A percentile compares a stretch with the other conserved stretches of the same genome.
These are phyloP conservation scores for Solanum appendiculatum DNA, from an alignment of 257 asterid genomes.

Conservation along the genomic window DNA sequence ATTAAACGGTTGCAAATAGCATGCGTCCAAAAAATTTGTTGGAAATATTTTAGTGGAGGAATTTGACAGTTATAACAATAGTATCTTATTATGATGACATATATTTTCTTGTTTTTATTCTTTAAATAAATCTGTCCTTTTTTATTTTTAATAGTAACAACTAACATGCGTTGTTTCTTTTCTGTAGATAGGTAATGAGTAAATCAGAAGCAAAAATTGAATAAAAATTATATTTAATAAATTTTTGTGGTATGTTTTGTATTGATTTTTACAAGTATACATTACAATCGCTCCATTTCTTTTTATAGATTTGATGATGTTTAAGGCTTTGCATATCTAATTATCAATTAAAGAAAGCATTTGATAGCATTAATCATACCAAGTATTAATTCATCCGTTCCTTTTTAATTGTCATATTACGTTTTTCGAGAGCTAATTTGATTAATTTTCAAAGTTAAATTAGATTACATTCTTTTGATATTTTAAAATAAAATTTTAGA, in stretches of 20 bases:
- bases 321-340: background rate
- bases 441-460: too few relatives aligned
- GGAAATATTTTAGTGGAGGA: background rate
- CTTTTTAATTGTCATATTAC: rapidly evolving
- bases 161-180: background rate
- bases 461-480: too few relatives aligned
- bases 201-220: background rate
- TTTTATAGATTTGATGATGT: background rate
- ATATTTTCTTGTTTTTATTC: background rate
- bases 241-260: background rate
- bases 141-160: background rate
- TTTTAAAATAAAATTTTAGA: too few relatives aligned
- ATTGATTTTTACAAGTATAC: background rate
- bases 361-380: background rate
- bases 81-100: background rate
- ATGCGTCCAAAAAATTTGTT: background rate
- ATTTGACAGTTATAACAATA: background rate
- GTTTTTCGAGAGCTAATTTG: rapidly evolving
- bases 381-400: too few relatives aligned
- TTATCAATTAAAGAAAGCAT: background rate
- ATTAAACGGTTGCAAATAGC: background rate
- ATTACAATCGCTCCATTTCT: background rate
- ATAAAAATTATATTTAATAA: background rate
- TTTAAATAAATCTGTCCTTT: background rate
- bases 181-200: background rate